phyloP scores from a whole-genome alignment of 306 rosid species.

The Arachis stenosperma region DNA sequence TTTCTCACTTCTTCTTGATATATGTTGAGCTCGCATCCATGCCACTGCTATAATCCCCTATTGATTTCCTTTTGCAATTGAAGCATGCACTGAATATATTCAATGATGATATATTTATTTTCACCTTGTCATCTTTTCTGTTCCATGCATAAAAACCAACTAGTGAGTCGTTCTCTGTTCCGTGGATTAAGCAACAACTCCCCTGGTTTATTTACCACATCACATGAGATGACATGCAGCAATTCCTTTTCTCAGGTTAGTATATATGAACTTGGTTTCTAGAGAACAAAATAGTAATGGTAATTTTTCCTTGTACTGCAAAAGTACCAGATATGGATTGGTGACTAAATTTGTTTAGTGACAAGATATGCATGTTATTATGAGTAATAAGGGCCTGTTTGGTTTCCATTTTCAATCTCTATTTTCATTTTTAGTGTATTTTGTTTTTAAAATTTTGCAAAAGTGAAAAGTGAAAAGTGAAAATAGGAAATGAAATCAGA shows the following conservation, averaged over 20 bases:
- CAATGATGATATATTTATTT: background rate
- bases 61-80: background rate
- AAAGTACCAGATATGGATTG: background rate
- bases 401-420: too few relatives aligned
- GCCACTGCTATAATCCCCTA: background rate
- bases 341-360: background rate
- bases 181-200: conserved; percentile 58
- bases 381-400: background rate
- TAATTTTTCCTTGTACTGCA: conserved; percentile 16
- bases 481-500: too few relatives aligned
- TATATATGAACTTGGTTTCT: background rate
- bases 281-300: background rate
- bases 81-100: background rate
- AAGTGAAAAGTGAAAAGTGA: too few relatives aligned
- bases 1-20: conserved; percentile 3
- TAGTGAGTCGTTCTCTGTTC: conserved; percentile 70
- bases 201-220: conserved; percentile 48
- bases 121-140: conserved; percentile 9
- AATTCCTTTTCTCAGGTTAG: conserved; percentile 72
- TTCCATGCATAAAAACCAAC: conserved; percentile 39
- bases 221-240: conserved; percentile 52
- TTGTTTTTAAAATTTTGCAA: too few relatives aligned
- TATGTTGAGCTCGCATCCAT: conserved; percentile 16
- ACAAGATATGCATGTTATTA: background rate
- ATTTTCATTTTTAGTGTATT: too few relatives aligned